Conservation (phyloP, 768 basidiomycete species). For the Hypholoma sublateritium region DNA sequence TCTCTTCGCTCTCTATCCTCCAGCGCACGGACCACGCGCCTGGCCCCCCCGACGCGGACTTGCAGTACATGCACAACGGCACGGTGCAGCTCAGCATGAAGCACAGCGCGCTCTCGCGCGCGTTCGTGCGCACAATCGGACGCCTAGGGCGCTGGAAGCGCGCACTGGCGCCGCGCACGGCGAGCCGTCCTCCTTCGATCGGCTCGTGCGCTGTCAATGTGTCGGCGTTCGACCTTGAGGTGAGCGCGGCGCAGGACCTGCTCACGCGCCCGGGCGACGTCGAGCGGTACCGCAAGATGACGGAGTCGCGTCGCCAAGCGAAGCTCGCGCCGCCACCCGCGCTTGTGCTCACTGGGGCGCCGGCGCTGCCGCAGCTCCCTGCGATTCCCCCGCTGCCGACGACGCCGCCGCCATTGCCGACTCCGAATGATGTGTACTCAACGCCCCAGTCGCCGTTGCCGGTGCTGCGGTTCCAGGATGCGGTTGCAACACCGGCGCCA, state of each 20-base stretch:
- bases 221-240: constrained; percentile 72
- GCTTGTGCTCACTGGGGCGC: not conserved
- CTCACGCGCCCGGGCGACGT: constrained; percentile 61
- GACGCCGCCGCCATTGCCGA: constrained; percentile 5
- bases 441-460: not conserved
- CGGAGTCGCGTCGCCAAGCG: constrained; percentile 28
- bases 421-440: not conserved
- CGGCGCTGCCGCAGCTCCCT: constrained; percentile 5
- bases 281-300: constrained; percentile 64
- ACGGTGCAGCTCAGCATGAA: constrained; percentile 51
- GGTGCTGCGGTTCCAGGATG: constrained; percentile 7
- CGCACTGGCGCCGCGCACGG: constrained; percentile 55
- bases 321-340: not conserved
- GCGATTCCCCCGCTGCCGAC: constrained; percentile 12
- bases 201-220: constrained; percentile 46
- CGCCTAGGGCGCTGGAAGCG: constrained; percentile 82
- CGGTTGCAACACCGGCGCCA: not conserved
- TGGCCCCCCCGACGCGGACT: constrained; percentile 25
- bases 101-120: constrained; percentile 69
- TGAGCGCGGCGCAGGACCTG: constrained; percentile 59
- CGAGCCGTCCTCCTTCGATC: constrained; percentile 25
- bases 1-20: constrained; percentile 60
- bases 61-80: constrained; percentile 26
- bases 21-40: constrained; percentile 57
- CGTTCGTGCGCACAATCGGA: constrained; percentile 80